Percentiles rank a stretch among this genome's conserved stretches.
Conservation (phyloP, 2,329 filamentous ascomycete genomes). For the Colletotrichum theobromicola region DNA sequence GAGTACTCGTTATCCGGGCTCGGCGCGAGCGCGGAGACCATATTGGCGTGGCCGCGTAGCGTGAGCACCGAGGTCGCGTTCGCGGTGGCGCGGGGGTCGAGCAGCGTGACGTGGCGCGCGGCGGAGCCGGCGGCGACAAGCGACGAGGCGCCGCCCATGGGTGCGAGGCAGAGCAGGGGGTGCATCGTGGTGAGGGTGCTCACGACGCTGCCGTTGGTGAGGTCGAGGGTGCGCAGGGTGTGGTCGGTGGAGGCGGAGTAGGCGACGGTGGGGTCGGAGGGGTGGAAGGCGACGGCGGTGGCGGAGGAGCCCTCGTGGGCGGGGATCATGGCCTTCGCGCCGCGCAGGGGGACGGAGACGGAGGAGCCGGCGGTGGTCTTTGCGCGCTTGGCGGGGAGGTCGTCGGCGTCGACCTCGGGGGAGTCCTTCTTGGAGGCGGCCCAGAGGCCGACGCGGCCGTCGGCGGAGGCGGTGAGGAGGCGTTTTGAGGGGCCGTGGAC, state of each 20-base stretch:
- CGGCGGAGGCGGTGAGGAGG: conserved; percentile 84
- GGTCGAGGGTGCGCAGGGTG: conserved; percentile 87
- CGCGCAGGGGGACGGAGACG: conserved; percentile 69
- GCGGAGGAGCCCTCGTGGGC: conserved; percentile 78
- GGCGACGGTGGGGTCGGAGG: conserved; percentile 82
- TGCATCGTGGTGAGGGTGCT: conserved; percentile 85
- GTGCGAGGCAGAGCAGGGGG: conserved; percentile 78
- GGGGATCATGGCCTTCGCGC: conserved; percentile 75
- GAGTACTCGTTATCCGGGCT: conserved; percentile 74
- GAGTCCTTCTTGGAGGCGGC: conserved; percentile 78
- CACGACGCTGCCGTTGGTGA: conserved; percentile 80
- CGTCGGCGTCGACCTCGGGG: conserved; percentile 72
- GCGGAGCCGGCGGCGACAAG: conserved; percentile 78
- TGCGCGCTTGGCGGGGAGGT: conserved; percentile 80
- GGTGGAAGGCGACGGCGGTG: conserved; percentile 84
- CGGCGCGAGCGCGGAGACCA: conserved; percentile 48
- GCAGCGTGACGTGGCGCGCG: conserved; percentile 86
- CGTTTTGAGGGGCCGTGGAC: conserved; percentile 76
- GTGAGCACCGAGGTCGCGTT: conserved; percentile 84
- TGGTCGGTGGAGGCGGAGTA: conserved; percentile 94
- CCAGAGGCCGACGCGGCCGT: conserved; percentile 89
- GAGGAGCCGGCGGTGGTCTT: conserved; percentile 59
- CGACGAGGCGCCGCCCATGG: conserved; percentile 68
- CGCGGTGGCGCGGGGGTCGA: conserved; percentile 85
- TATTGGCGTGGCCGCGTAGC: conserved; percentile 87